Percentiles rank a stretch among this genome's conserved stretches.
phyloP scores from a whole-genome alignment of 2,329 filamentous ascomycete species.

The Pseudogymnoascus sp. region DNA sequence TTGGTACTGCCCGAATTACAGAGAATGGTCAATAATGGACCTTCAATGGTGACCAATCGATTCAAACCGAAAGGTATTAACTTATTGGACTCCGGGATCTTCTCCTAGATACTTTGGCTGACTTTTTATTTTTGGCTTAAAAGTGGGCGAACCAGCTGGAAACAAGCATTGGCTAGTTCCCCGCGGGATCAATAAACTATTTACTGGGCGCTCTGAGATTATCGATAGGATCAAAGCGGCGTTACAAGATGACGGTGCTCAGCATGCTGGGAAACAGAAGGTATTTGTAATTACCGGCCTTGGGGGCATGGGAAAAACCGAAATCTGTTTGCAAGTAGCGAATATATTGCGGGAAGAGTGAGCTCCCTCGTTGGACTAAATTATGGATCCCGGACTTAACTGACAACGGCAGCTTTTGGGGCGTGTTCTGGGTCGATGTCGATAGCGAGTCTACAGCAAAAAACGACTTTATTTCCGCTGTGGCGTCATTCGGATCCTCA shows the following conservation, averaged over 20 bases:
- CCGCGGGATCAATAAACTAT: conserved; percentile 18
- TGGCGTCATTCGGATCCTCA: background rate
- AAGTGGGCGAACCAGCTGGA: background rate
- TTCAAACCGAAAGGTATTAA: conserved; percentile 8
- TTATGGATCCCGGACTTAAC: background rate
- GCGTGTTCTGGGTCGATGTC: conserved; percentile 22
- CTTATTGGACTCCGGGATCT: background rate
- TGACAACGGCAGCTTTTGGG: conserved; percentile 20
- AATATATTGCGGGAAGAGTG: conserved; percentile 14
- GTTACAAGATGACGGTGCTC: background rate
- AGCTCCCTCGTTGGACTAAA: background rate
- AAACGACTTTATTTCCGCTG: conserved; percentile 15
- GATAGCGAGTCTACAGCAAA: conserved; percentile 15
- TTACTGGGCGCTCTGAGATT: conserved; percentile 20
- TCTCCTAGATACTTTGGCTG: background rate
- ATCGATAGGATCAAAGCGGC: conserved; percentile 16
- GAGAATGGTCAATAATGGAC: conserved; percentile 17
- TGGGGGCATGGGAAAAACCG: conserved; percentile 30
- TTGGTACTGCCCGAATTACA: conserved; percentile 16
- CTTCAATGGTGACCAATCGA: conserved; percentile 10
- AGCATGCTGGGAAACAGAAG: conserved; percentile 15
- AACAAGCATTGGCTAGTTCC: conserved; percentile 19
- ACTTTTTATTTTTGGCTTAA: background rate
- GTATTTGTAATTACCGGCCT: conserved; percentile 24
- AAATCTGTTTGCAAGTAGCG: conserved; percentile 22